These are phyloP conservation scores for Glaciozyma martinii DNA, from an alignment of 768 basidiomycete genomes.

Conservation along the genomic window DNA sequence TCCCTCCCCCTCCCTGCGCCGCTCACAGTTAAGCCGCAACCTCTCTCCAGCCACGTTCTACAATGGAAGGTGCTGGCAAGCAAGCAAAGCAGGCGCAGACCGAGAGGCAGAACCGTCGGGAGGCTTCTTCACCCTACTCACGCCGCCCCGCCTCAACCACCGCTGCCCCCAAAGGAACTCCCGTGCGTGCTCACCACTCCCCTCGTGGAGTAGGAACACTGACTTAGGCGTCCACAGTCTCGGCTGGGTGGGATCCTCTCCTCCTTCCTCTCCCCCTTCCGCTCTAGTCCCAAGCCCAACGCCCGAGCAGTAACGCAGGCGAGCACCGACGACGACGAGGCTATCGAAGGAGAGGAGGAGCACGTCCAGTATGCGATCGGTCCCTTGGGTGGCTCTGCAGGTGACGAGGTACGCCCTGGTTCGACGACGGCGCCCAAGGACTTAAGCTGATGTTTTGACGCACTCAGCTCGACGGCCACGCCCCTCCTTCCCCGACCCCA, in stretches of 20 bases:
- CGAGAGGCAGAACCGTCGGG: background rate
- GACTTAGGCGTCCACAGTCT: slow-evolving; percentile 12
- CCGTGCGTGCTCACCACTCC: background rate
- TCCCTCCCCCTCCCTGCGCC: no score
- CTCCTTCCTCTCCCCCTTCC: slow-evolving; percentile 24
- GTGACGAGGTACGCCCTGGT: background rate
- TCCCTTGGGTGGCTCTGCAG: background rate
- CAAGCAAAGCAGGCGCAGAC: background rate
- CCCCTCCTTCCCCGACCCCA: slow-evolving; percentile 17
- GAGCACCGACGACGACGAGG: background rate
- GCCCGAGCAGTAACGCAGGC: background rate
- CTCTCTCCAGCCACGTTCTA: no score
- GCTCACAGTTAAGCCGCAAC: no score
- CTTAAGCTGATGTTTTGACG: background rate
- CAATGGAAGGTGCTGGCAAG: no score
- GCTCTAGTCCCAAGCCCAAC: background rate
- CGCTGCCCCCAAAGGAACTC: background rate
- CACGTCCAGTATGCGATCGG: slow-evolving; percentile 8
- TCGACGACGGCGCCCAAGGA: background rate
- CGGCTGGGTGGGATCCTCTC: slow-evolving; percentile 15
- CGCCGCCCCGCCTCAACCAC: background rate
- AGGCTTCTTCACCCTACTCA: background rate
- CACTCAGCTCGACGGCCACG: slow-evolving; percentile 1
- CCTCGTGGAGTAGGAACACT: no score
- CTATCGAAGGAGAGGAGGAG: background rate